Evolutionary conservation across 2,329 filamentous ascomycete species (phyloP), one percentile per base, ranked within the genome.

Genomic region (Onygenales sp.): DNA sequence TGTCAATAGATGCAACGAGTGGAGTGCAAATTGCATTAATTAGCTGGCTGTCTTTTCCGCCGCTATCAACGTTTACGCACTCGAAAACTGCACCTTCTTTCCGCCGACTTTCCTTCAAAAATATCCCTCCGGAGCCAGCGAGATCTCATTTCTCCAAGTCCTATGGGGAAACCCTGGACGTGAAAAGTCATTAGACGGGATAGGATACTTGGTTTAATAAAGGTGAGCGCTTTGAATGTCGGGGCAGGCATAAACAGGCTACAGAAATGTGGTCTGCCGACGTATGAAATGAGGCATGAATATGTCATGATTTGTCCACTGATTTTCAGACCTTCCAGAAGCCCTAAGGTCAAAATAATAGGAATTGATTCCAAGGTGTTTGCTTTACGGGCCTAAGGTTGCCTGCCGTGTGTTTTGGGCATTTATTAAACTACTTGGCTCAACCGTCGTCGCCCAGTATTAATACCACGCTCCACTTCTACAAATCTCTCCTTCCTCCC

Each of bases 401-500:
- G 31, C 3, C 32, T 36, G 35, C 38, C 38, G 14, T 41, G 14
- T 41, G 11, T 35, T 36, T 43, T 43, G n/a, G 49, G 39, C 14
- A 4, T 27, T 39, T 32, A 43, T 36, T 51, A 11, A 41, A 14
- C 38, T 31, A n/a, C 39, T 51, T 51, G 49, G 49, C 49, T 51
- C 27, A 43, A 51, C 14, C 31, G 21, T 43, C 31, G 21, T 43
- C 10, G 10, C 13, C 27, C 32, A 43, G 49, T 33, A 43, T 43
- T 51, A 51, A 51, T 51, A 51, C 48, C 13, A 13, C n/a, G 6
- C 39, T 36, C 41, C 49, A 36, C n/a, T 33, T 36, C 39, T 27
- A 27, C 49, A 13, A 43, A 50, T 50, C 42, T 36, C 6, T 50
- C 13, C 7, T 35, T 7, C 14, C 21, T 43, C 17, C 31, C 49